Conservation (phyloP, 2,329 filamentous ascomycete genomes). For the Botryotinia convoluta region DNA sequence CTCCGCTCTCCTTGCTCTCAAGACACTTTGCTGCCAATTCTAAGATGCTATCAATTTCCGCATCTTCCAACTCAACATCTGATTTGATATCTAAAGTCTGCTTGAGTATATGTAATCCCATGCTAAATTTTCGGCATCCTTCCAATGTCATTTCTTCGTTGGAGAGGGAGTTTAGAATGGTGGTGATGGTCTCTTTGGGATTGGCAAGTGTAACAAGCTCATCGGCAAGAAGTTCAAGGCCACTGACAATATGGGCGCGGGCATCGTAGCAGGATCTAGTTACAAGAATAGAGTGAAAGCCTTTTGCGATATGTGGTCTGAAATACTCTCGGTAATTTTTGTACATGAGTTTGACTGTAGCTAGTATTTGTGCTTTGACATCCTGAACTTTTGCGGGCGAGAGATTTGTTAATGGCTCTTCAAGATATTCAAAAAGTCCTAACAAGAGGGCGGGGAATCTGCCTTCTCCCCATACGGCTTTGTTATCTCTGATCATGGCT, state of each 20-base stretch:
- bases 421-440: conserved; percentile 70
- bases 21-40: conserved; percentile 55
- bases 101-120: conserved; percentile 62
- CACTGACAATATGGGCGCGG: conserved; percentile 68
- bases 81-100: conserved; percentile 49
- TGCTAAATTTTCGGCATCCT: conserved; percentile 54
- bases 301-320: conserved; percentile 63
- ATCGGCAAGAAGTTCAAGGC: conserved; percentile 69
- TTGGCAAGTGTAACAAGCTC: conserved; percentile 68
- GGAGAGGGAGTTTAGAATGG: conserved; percentile 51
- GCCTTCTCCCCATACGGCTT: conserved; percentile 61
- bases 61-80: conserved; percentile 48
- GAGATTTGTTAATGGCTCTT: conserved; percentile 55
- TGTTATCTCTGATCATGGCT: conserved; percentile 66
- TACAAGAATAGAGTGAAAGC: conserved; percentile 64
- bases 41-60: conserved; percentile 52
- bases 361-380: conserved; percentile 70
- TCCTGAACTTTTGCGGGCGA: conserved; percentile 65
- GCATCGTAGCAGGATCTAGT: conserved; percentile 66
- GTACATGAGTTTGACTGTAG: conserved; percentile 70
- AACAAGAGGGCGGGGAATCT: conserved; percentile 66
- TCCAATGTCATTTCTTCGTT: conserved; percentile 44
- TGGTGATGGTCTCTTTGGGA: conserved; percentile 56
- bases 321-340: conserved; percentile 65
- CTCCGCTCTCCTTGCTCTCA: conserved; percentile 59